Percentiles rank a stretch among this genome's conserved stretches.
Conservation (phyloP, 2,329 filamentous ascomycete species). For the Cladosporium oxysporum region DNA sequence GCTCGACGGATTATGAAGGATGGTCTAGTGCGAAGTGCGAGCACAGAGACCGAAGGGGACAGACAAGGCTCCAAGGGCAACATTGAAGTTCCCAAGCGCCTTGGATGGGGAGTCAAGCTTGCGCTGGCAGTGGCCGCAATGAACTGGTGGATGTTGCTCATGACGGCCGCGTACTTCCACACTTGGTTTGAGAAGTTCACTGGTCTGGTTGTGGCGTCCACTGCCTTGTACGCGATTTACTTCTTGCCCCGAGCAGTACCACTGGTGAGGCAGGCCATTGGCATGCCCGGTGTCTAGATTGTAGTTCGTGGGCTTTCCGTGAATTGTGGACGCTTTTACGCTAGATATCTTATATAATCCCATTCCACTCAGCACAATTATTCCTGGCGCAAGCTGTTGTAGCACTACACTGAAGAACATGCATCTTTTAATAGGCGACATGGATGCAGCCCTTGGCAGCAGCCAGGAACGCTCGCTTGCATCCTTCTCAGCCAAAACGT, state of each 20-base stretch:
- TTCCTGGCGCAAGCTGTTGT: background rate
- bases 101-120: constrained; percentile 55
- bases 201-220: constrained; percentile 51
- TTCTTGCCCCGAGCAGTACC: constrained; percentile 50
- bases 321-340: background rate
- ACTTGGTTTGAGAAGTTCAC: constrained; percentile 93
- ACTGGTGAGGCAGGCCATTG: constrained; percentile 44
- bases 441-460: constrained; percentile 1
- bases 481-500: constrained; percentile 8
- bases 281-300: constrained; percentile 47
- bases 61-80: constrained; percentile 45
- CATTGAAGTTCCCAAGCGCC: constrained; percentile 37
- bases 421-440: background rate
- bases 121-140: constrained; percentile 63
- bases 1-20: constrained; percentile 66
- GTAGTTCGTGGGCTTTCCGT: no score
- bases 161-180: constrained; percentile 98
- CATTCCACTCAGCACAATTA: background rate
- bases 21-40: constrained; percentile 57
- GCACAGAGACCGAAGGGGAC: constrained; percentile 43
- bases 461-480: constrained; percentile 1
- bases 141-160: constrained; percentile 93
- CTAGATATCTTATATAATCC: background rate
- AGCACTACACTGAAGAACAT: background rate
- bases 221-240: constrained; percentile 48